Percentiles rank a stretch among this genome's conserved stretches.
Evolutionary conservation across 331 rosid genomes (phyloP).

Genomic region (Acacia pycnantha): DNA sequence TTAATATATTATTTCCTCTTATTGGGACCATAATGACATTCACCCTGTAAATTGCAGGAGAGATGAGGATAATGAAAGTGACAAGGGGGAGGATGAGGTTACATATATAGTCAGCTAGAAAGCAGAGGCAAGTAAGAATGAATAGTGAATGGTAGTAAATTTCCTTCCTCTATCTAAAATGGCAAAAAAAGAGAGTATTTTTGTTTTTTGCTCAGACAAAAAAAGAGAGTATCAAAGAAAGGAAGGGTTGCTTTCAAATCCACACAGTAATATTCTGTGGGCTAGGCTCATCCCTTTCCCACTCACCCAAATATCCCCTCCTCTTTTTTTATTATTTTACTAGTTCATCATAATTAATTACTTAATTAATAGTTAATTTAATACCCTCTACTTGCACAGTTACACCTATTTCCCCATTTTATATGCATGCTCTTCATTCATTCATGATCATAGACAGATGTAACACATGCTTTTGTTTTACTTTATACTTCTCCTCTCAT

Average conservation of each 20-base stretch:
- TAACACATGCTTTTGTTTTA: not conserved
- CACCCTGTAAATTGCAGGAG: too few species aligned
- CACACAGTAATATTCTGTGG: slow-evolving; percentile 59
- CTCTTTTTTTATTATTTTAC: not conserved
- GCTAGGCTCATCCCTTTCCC: slow-evolving; percentile 57
- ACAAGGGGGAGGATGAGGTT: not conserved
- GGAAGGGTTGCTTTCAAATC: slow-evolving; percentile 67
- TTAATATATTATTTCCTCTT: too few species aligned
- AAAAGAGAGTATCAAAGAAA: slow-evolving; percentile 22
- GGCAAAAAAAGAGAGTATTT: too few species aligned
- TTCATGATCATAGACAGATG: not conserved
- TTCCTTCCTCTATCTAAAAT: too few species aligned
- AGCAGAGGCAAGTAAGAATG: not conserved
- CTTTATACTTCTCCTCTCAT: too few species aligned
- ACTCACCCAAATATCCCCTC: slow-evolving; percentile 53
- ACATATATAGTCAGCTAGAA: not conserved
- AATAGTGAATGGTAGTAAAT: not conserved
- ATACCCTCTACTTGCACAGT: not conserved
- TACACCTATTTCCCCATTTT: not conserved
- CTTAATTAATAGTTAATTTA: not conserved
- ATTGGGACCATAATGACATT: too few species aligned
- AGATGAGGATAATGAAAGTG: not conserved
- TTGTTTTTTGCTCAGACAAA: too few species aligned
- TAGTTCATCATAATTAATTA: not conserved
- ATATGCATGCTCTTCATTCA: not conserved